Base-by-base conservation (phyloP, 2,329 filamentous ascomycete species). In the Trichoderma simmonsii region DNA sequence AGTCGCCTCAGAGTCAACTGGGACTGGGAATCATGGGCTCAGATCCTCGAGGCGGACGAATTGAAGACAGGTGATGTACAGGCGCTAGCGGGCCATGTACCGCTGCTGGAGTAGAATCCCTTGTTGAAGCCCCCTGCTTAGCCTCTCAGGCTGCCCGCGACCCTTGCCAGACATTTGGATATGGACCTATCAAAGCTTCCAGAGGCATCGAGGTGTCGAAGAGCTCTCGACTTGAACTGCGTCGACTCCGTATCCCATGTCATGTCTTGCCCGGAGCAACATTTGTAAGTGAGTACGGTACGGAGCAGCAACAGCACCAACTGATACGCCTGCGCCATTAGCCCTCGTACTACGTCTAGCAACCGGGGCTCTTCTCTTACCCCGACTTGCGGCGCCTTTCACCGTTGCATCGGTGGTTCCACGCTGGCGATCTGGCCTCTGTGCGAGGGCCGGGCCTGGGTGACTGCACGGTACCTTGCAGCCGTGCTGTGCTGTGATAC, bases 401-500 rank as follows among this genome's bases (percentile, higher is more conserved):
- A 72, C 64, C 64, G 64, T 69, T 68, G 70, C 70, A 72, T 68
- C 30, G 70, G 24, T 67, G 59, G 71, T 72, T 72, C 66, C 71
- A 72, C 71, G 54, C 71, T 65, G 66, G 60, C 71, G 71, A 72
- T 71, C 71, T 71, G 70, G 54, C 70, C 36, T 69, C 28, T 60
- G 67, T 72, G 60, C 43, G 39, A 65, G 66, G 21, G 39, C 30
- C 63, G 68, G 43, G 28, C 57, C 54, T 24, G 70, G 26, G 48
- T 56, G 51, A 36, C 43, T 59, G 56, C 64, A 48, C 72, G 62
- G 72, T 73, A 68, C 72, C 72, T 73, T 73, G 64, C 72, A 73
- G 72, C 61, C 39, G n/a, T 21, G n/a, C 48, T 48, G 43, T 24
- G 24, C 28, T 18, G 48, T 59, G 57, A 64, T 59, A 66, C 69